A percentile compares a stretch with the other conserved stretches of the same genome.
Conservation (phyloP, 129 eudicot species). For the Artemisia argyi region DNA sequence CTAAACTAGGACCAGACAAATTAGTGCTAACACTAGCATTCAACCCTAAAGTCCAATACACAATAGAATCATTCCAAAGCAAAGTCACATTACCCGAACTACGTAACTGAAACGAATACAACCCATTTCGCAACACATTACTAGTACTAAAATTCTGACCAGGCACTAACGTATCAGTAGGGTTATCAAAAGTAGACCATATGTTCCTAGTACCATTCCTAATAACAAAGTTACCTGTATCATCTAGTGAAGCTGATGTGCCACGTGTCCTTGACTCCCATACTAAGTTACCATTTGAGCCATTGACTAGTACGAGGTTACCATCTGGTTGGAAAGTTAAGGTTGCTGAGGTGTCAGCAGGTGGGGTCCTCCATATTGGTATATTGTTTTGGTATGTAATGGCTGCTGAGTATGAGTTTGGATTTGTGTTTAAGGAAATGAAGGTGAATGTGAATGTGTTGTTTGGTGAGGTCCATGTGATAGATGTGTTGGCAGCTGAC, state of each 20-base stretch:
- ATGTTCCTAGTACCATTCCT: conserved; percentile 33
- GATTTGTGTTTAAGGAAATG: conserved; percentile 32
- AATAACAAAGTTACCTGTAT: conserved; percentile 62
- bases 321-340: conserved; percentile 51
- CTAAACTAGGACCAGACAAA: conserved; percentile 53
- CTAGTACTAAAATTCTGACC: conserved; percentile 47
- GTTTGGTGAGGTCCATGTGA: conserved; percentile 62
- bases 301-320: conserved; percentile 59
- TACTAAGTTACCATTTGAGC: conserved; percentile 29
- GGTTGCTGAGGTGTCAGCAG: conserved; percentile 45
- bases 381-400: conserved; percentile 47
- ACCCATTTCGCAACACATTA: conserved; percentile 48
- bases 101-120: conserved; percentile 49
- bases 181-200: conserved; percentile 72
- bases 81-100: conserved; percentile 58
- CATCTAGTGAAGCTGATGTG: conserved; percentile 50
- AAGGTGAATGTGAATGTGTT: conserved; percentile 56
- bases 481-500: conserved; percentile 52
- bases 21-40: conserved; percentile 48
- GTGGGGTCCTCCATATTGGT: conserved; percentile 56
- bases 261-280: conserved; percentile 79
- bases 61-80: conserved; percentile 50
- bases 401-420: conserved; percentile 42
- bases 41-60: conserved; percentile 60
- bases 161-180: conserved; percentile 72